These are phyloP conservation scores for Pythium folliculosum DNA, from an alignment of 352 stramenopile genomes.

Conservation along the genomic window DNA sequence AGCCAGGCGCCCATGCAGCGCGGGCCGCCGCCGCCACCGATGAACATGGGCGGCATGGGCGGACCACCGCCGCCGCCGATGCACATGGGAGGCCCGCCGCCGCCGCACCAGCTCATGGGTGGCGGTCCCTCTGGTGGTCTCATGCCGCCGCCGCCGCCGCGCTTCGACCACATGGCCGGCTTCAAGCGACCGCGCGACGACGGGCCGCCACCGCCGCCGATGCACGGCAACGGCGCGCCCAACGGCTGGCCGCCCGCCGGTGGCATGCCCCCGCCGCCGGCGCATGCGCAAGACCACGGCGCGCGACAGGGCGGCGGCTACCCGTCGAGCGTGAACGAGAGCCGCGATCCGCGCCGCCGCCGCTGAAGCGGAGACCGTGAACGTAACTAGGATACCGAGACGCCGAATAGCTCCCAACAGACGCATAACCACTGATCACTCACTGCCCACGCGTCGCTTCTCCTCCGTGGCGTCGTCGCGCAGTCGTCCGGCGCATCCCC, in stretches of 20 bases:
- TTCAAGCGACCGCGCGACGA: slow-evolving; percentile 31
- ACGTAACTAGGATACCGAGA: not conserved
- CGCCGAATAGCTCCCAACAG: not conserved
- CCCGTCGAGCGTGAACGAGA: slow-evolving; percentile 33
- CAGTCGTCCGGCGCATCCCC: too few relatives aligned
- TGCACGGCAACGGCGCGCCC: slow-evolving; percentile 2
- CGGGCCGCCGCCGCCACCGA: slow-evolving; percentile 18
- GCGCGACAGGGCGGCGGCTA: slow-evolving; percentile 6
- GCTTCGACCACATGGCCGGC: slow-evolving; percentile 26
- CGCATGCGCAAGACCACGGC: slow-evolving; percentile 9
- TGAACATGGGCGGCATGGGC: slow-evolving; percentile 23
- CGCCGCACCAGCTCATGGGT: slow-evolving; percentile 25
- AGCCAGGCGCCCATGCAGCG: slow-evolving; percentile 11
- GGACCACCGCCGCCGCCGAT: slow-evolving; percentile 48
- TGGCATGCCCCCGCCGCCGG: slow-evolving; percentile 5
- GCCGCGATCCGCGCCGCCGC: slow-evolving; percentile 31
- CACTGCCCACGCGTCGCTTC: too few relatives aligned
- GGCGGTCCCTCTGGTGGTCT: slow-evolving; percentile 8
- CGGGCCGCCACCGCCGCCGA: not conserved
- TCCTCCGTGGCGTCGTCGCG: too few relatives aligned
- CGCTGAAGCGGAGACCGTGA: slow-evolving; percentile 8
- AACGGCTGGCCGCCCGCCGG: slow-evolving; percentile 15
- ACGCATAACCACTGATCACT: too few relatives aligned
- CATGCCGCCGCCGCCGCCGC: slow-evolving; percentile 23
- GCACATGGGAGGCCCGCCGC: slow-evolving; percentile 41